Percentiles rank a stretch among this genome's conserved stretches.
phyloP scores from a whole-genome alignment of 176 grass and related monocot genomes.

The Panicum miliaceum region DNA sequence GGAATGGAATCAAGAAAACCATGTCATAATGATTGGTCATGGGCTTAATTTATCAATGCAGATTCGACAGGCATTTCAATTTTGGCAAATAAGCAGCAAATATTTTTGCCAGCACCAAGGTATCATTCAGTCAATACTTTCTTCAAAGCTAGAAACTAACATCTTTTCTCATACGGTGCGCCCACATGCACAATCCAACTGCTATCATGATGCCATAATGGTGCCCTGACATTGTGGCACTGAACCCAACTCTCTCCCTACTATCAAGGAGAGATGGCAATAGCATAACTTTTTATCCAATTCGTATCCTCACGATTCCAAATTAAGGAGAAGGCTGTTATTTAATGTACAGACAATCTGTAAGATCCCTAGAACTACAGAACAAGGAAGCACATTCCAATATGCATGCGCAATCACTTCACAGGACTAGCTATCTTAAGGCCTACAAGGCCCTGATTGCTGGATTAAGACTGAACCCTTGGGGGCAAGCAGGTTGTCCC shows the following conservation, averaged over 20 bases:
- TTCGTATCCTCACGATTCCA: neutral
- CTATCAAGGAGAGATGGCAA: neutral
- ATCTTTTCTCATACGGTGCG: neutral
- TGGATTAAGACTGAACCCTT: constrained; percentile 3
- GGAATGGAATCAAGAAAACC: neutral
- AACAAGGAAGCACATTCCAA: neutral
- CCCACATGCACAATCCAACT: constrained; percentile 15
- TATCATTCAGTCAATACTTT: constrained; percentile 22
- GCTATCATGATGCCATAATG: constrained; percentile 7
- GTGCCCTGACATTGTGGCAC: neutral
- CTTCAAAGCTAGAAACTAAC: constrained; percentile 24
- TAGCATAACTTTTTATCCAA: neutral
- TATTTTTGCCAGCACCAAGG: constrained; percentile 3
- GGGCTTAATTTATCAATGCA: neutral
- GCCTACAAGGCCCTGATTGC: constrained; percentile 10
- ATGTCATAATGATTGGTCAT: neutral
- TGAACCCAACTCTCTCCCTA: neutral
- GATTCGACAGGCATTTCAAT: neutral
- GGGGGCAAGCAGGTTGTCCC: constrained; percentile 19
- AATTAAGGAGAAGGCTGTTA: neutral
- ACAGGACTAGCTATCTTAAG: neutral
- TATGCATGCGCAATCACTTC: constrained; percentile 18
- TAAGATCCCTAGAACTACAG: neutral
- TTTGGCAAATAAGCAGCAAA: neutral
- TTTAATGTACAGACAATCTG: neutral